Percentiles rank a stretch among this genome's conserved stretches.
Conservation (phyloP, 176 grass and related monocot species). For the Otatea glauca region DNA sequence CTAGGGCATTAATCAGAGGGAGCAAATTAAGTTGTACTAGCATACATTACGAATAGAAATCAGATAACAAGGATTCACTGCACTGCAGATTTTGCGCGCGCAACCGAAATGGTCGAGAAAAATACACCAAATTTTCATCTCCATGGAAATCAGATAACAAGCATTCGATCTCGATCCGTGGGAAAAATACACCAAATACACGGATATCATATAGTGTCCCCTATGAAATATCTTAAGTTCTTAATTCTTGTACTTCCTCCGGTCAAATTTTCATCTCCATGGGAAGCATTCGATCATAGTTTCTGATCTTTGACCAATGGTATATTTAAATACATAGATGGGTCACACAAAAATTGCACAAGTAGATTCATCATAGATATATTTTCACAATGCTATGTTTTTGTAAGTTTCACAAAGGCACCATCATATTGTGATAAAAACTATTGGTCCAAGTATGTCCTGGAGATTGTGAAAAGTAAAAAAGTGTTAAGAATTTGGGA, state of each 20-base stretch:
- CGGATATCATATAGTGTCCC: not conserved
- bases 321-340: not conserved
- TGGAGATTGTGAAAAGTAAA: slow-evolving; percentile 22
- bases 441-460: not conserved
- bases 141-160: too few relatives aligned
- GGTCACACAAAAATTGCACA: not conserved
- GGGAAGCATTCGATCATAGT: slow-evolving; percentile 9
- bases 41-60: too few relatives aligned
- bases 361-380: slow-evolving; percentile 1
- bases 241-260: slow-evolving; percentile 22
- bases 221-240: not conserved
- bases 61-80: too few relatives aligned
- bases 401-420: not conserved
- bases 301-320: slow-evolving; percentile 5
- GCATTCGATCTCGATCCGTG: too few relatives aligned
- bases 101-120: too few relatives aligned
- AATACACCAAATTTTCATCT: too few relatives aligned
- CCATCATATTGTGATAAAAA: slow-evolving; percentile 20
- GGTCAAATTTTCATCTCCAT: not conserved
- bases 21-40: too few relatives aligned
- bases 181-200: too few relatives aligned
- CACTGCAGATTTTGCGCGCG: too few relatives aligned
- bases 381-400: not conserved
- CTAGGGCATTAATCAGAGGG: too few relatives aligned
- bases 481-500: slow-evolving; percentile 4